These are phyloP conservation scores for Candida morakotiae DNA, from an alignment of 805 yeast genomes.

Conservation along the genomic window DNA sequence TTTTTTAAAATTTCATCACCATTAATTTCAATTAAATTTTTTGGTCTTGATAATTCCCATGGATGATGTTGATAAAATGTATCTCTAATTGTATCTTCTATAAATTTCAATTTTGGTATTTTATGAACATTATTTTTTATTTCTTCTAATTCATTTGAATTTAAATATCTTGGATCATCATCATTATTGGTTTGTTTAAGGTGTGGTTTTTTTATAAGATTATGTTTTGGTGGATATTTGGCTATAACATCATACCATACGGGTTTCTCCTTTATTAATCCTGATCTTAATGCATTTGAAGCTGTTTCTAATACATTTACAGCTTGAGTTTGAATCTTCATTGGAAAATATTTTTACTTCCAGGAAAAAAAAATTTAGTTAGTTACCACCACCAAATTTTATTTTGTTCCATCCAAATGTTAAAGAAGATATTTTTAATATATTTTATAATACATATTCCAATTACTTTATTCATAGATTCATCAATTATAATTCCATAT, in stretches of 20 bases:
- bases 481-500: constrained; percentile 63
- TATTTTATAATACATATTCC: constrained; percentile 68
- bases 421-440: constrained; percentile 40
- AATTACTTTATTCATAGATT: constrained; percentile 71
- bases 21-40: constrained; percentile 70
- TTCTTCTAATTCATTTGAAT: not conserved
- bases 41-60: constrained; percentile 95
- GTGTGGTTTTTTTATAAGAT: constrained; percentile 47
- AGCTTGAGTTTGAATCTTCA: constrained; percentile 68
- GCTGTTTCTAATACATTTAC: constrained; percentile 75
- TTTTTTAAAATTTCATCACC: constrained; percentile 46
- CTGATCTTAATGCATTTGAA: constrained; percentile 67
- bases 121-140: constrained; percentile 37
- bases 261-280: constrained; percentile 69
- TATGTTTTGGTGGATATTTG: constrained; percentile 72
- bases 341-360: too few species aligned
- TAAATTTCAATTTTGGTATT: constrained; percentile 51
- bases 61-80: constrained; percentile 92
- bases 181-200: constrained; percentile 19
- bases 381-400: too few species aligned
- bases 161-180: constrained; percentile 22
- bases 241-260: constrained; percentile 88
- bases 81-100: constrained; percentile 79
- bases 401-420: constrained; percentile 4
- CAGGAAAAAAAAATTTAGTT: too few species aligned